Base-by-base conservation (phyloP, 495 filamentous ascomycete species). In the Copromyces sp. region DNA sequence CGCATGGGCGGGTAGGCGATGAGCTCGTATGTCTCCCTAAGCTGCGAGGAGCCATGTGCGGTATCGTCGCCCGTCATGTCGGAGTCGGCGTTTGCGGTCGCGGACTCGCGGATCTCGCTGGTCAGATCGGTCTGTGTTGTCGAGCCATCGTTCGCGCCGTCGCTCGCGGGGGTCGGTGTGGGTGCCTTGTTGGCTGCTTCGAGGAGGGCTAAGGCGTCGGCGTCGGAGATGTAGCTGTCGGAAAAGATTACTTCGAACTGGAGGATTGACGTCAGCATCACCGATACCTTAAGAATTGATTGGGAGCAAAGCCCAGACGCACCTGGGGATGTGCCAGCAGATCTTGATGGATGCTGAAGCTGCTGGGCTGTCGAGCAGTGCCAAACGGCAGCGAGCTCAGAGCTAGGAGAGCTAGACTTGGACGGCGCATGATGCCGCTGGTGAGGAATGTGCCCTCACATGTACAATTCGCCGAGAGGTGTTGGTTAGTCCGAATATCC, bases 281-380 rank as follows among this genome's bases (percentile, higher is more conserved):
- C 17, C 29, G n/a, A n/a, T n/a, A n/a, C n/a, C n/a, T n/a, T n/a
- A n/a, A n/a, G n/a, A n/a, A n/a, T n/a, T n/a, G n/a, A n/a, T n/a
- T n/a, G n/a, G n/a, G n/a, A n/a, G n/a, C n/a, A n/a, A n/a, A n/a
- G n/a, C n/a, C n/a, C n/a, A 41, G 69, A 79, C 83, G 40, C 82
- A 96, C 94, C 84, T 98, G 95, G 37, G 95, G 95, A 84, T 91
- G 93, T 29, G 95, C 95, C 42, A 97, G 85, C 11, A 99, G 80
- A 80, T 99, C 95, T 78, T 98, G 94, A 77, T 96, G 89, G 40
- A 97, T 91, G 75, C 84, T 86, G 73, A 86, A 86, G 47, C 82
- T 77, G 9, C n/a, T n/a, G n/a, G 79, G 83, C 70, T 85, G 83
- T 24, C 83, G 82, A 72, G 83, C 84, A 69, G 69, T 71, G 71